These are phyloP conservation scores for Sclerotiophoma versabilis DNA, from an alignment of 2,329 filamentous ascomycete genomes.

Conservation along the genomic window DNA sequence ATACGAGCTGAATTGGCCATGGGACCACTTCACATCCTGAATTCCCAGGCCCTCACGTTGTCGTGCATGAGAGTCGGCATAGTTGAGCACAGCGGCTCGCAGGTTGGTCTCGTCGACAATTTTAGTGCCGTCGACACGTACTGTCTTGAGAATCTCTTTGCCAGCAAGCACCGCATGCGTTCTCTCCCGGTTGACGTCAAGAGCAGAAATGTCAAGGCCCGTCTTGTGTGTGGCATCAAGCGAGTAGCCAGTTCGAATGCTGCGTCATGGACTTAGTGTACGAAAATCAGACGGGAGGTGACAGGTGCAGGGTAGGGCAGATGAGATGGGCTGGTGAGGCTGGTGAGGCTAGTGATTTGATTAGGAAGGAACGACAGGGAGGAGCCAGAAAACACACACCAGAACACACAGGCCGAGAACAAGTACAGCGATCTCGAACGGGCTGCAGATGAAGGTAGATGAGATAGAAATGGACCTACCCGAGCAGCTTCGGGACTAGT, in stretches of 20 bases:
- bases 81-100: slow-evolving; percentile 65
- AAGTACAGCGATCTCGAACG: not conserved
- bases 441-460: not conserved
- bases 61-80: slow-evolving; percentile 58
- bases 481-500: slow-evolving; percentile 45
- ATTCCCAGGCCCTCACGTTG: slow-evolving; percentile 67
- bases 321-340: slow-evolving; percentile 1
- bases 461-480: slow-evolving; percentile 35
- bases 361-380: not conserved
- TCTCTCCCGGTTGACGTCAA: slow-evolving; percentile 68
- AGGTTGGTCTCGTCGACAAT: slow-evolving; percentile 70
- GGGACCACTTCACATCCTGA: slow-evolving; percentile 73
- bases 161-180: slow-evolving; percentile 71
- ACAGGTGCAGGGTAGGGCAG: slow-evolving; percentile 2
- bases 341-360: not conserved
- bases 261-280: slow-evolving; percentile 28
- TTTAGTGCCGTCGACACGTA: slow-evolving; percentile 63
- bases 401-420: not conserved
- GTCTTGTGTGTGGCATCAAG: slow-evolving; percentile 68
- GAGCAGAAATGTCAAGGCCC: slow-evolving; percentile 67
- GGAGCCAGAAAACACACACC: not conserved
- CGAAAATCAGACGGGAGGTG: slow-evolving; percentile 3
- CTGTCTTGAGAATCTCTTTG: slow-evolving; percentile 71
- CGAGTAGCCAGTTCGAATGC: slow-evolving; percentile 56
- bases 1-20: slow-evolving; percentile 65